Evolutionary conservation across 768 basidiomycete species (phyloP).

Genomic region (Lactarius hatsudake): DNA sequence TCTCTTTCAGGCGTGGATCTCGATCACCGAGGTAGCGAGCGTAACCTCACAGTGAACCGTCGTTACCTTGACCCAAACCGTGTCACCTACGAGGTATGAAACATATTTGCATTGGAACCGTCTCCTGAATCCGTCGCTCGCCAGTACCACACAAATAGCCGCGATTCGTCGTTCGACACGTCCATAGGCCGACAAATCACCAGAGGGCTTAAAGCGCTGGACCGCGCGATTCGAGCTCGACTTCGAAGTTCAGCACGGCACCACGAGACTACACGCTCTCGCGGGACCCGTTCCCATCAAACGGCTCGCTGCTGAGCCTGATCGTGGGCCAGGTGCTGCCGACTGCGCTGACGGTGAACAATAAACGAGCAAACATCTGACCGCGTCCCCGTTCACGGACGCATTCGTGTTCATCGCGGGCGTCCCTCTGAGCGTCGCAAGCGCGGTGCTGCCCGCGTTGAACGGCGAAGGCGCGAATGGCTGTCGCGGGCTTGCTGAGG

Average conservation of each 20-base stretch:
- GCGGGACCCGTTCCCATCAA: conserved; percentile 62
- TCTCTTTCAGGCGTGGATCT: conserved; percentile 47
- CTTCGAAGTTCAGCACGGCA: conserved; percentile 62
- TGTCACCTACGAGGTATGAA: conserved; percentile 63
- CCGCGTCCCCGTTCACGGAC: conserved; percentile 67
- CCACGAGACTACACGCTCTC: conserved; percentile 72
- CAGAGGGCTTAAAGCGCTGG: conserved; percentile 49
- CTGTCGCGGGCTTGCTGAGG: conserved; percentile 34
- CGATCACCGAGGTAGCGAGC: conserved; percentile 38
- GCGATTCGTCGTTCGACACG: conserved; percentile 63
- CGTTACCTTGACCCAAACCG: conserved; percentile 81
- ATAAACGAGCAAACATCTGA: conserved; percentile 60
- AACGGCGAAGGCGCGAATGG: conserved; percentile 46
- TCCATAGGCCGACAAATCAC: conserved; percentile 51
- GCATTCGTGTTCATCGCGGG: conserved; percentile 59
- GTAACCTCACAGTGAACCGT: conserved; percentile 60
- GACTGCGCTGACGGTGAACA: conserved; percentile 55
- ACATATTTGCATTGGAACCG: background rate
- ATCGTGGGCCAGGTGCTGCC: conserved; percentile 45
- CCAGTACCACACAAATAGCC: conserved; percentile 62
- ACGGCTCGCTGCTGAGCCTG: conserved; percentile 56
- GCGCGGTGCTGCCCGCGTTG: conserved; percentile 49
- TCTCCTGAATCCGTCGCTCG: background rate
- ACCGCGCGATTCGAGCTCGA: conserved; percentile 59
- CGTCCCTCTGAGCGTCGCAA: conserved; percentile 50